Evolutionary conservation across 345 rosid species (phyloP).

Genomic region (Brassica nigra): DNA sequence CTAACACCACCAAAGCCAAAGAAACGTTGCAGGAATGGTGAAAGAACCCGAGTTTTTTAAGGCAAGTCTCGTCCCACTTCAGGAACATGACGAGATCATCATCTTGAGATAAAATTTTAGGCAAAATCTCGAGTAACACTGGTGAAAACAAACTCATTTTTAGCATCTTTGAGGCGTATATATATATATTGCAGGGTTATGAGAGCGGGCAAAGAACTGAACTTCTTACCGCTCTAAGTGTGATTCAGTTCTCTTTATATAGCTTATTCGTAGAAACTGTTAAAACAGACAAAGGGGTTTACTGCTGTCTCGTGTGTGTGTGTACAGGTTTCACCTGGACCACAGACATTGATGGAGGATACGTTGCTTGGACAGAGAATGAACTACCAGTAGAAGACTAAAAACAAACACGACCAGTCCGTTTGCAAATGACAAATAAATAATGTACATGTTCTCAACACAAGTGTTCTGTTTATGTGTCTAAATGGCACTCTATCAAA

Average conservation of each 20-base stretch:
- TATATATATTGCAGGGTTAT: no score
- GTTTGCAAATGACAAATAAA: conserved; percentile 41
- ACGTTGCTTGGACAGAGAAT: conserved; percentile 58
- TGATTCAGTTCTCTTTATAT: neutral
- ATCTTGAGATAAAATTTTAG: conserved; percentile 47
- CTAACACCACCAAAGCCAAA: no score
- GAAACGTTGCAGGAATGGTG: conserved; percentile 22
- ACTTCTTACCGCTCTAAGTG: conserved; percentile 69
- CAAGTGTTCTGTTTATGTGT: neutral
- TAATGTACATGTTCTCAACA: conserved; percentile 3
- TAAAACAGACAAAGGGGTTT: neutral
- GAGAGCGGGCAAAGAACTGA: conserved; percentile 55
- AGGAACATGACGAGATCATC: conserved; percentile 76
- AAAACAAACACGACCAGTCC: no score
- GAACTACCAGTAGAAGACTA: no score
- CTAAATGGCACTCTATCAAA: neutral
- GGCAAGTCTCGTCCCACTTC: conserved; percentile 59
- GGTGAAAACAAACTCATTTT: no score
- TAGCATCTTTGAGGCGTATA: no score
- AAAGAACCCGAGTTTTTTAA: conserved; percentile 62
- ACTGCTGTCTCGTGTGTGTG: neutral
- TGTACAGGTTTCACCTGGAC: conserved; percentile 62
- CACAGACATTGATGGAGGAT: conserved; percentile 73
- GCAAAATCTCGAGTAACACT: no score
- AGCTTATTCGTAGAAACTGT: no score